These are phyloP conservation scores for Colletotrichum gigasporum DNA, from an alignment of 2,329 filamentous ascomycete genomes.

Conservation along the genomic window DNA sequence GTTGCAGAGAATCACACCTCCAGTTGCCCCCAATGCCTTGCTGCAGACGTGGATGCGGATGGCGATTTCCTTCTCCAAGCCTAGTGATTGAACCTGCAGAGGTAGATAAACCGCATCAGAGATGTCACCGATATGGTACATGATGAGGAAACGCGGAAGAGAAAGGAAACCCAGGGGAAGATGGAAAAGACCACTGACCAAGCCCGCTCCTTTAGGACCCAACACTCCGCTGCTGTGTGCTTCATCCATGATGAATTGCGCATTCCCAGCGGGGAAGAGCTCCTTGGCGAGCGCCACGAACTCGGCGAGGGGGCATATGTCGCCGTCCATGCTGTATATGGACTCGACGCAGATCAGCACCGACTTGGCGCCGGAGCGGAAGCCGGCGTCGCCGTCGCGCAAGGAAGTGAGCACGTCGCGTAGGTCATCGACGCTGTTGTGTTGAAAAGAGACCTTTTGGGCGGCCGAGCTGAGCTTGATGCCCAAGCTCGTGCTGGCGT, in stretches of 20 bases:
- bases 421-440: constrained; percentile 51
- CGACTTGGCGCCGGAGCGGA: constrained; percentile 39
- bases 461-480: constrained; percentile 65
- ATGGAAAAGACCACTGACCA: too few relatives aligned
- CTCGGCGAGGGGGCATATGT: constrained; percentile 49
- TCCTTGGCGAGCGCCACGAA: constrained; percentile 46
- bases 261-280: constrained; percentile 45
- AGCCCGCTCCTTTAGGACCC: constrained; percentile 56
- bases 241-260: constrained; percentile 64
- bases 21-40: constrained; percentile 57
- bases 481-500: constrained; percentile 73
- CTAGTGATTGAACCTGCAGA: too few relatives aligned
- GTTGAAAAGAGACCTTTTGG: constrained; percentile 52
- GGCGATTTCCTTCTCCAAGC: constrained; percentile 59
- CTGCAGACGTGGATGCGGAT: constrained; percentile 60
- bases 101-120: too few relatives aligned
- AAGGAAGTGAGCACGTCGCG: constrained; percentile 43
- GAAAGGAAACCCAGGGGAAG: too few relatives aligned
- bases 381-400: constrained; percentile 39
- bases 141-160: too few relatives aligned
- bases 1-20: constrained; percentile 35
- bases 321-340: constrained; percentile 59
- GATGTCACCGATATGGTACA: too few relatives aligned
- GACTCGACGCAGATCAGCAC: constrained; percentile 52
- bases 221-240: constrained; percentile 63